Base-by-base conservation (phyloP, 2,329 filamentous ascomycete species). In the Diaporthe eres region DNA sequence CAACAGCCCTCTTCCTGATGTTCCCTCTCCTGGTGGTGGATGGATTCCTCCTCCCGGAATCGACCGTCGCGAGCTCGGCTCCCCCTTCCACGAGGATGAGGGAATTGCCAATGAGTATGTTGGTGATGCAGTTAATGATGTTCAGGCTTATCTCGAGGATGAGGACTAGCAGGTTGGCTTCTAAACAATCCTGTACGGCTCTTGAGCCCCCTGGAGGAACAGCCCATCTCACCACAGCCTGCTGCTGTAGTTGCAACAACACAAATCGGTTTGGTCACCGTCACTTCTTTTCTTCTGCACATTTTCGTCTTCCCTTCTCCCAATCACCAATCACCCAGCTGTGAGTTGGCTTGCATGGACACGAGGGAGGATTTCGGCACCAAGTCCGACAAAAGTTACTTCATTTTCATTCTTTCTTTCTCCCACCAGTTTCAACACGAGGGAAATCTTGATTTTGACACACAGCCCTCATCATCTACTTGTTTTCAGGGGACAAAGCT, bases 381-480 rank as follows among this genome's bases (percentile, higher is more conserved):
- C 25, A 61, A 47, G 61, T 49, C 61, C 17, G 61, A 49, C 61
- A 70, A 70, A 55, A 70, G 49, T 55, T 70, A 19, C 49, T 55
- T 34, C 49, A 70, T 55, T 70, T 70, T 49, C 49, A 31, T 55
- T 28, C 10, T 39, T 70, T 70, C n/a, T 53, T 39, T 65, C n/a
- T 47, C 34, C 34, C 22, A 31, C n/a, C 22, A 55, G 34, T 42
- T 70, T 55, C 65, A 28, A 42, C 13, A 28, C 34, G 22, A 25
- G 39, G 34, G 25, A n/a, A 28, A 70, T 70, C 49, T 70, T 70
- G 47, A 22, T 42, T 42, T 42, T 55, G 12, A 22, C 47, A 68
- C 65, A 70, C 47, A 70, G 65, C 47, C 65, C 31, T 19, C 65
- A 34, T 67, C 47, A 70, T 70, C 49, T 70, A 55, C n/a, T 55